Base-by-base conservation (phyloP, 331 rosid species). In the Spiraea crenata region DNA sequence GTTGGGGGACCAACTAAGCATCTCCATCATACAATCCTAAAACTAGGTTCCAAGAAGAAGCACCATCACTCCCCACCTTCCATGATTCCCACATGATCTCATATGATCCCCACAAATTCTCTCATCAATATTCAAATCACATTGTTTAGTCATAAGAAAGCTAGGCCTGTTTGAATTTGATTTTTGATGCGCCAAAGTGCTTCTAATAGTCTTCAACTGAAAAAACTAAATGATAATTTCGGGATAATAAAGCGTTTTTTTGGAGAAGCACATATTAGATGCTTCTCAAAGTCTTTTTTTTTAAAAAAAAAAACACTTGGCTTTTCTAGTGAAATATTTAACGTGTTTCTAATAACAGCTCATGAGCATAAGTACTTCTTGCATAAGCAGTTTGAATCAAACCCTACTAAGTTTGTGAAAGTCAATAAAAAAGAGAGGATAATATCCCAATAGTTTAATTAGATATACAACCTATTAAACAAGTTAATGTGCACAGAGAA, bases 21-120 rank as follows among this genome's bases (percentile, higher is more conserved):
- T 78, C 83, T 67, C 69, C 84, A 76, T 87, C 79, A 75, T 37
- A 65, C 10, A 25, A 59, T 65, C 81, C 74, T 56, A 72, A 25
- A 68, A 69, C 76, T 40, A 65, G 71, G 78, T 77, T 72, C 85
- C 77, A 76, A 79, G 77, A 81, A 79, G 74, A 71, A 79, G 77
- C 51, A 34, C 73, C 63, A 51, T 25, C 56, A 13, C 10, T 69
- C 46, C 71, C 16, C 19, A 25, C 48, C 49, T 46, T 54, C 64
- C 69, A 73, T 73, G 55, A 76, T 76, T 38, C 42, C 7, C 85
- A 85, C 85, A 77, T 81, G 84, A 81, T 83, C 61, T 67, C 71
- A 39, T 3, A 13, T 7, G 13, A 49, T 6, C 6, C 65, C 64
- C 76, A 54, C 65, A 42, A 71, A 42, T 68, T 52, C 50, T 35